A percentile compares a stretch with the other conserved stretches of the same genome.
Evolutionary conservation across 2,329 filamentous ascomycete species (phyloP).

Genomic region (Talaromyces rugulosus): DNA sequence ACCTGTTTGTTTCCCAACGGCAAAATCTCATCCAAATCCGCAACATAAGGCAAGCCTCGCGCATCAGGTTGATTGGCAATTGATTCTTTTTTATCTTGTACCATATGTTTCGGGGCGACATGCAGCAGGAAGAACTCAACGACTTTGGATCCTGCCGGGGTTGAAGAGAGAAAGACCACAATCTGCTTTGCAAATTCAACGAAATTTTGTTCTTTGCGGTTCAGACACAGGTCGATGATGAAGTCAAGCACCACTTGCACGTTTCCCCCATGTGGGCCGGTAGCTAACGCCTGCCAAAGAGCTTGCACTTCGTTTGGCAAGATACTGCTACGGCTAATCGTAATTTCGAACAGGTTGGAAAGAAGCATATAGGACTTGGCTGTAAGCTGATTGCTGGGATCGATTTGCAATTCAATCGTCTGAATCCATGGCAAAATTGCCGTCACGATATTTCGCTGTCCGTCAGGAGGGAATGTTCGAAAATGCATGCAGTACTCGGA

Average conservation of each 20-base stretch:
- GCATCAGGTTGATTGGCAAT: conserved; percentile 65
- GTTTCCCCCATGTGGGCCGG: conserved; percentile 87
- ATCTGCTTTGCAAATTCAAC: conserved; percentile 98
- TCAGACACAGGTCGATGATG: conserved; percentile 88
- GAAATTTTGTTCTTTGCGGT: conserved; percentile 94
- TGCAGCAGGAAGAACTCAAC: conserved; percentile 90
- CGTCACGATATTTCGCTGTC: conserved; percentile 89
- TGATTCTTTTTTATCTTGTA: conserved; percentile 75
- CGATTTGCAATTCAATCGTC: conserved; percentile 83
- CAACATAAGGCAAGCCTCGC: conserved; percentile 77
- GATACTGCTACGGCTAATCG: conserved; percentile 81
- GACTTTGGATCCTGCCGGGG: conserved; percentile 77
- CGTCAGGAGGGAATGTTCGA: conserved; percentile 74
- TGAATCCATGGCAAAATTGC: conserved; percentile 96
- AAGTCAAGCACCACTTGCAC: conserved; percentile 94
- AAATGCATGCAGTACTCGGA: conserved; percentile 95
- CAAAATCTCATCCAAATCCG: conserved; percentile 72
- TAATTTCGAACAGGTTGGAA: conserved; percentile 93
- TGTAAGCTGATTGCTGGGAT: conserved; percentile 86
- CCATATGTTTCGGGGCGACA: conserved; percentile 94
- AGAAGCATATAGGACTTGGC: conserved; percentile 91
- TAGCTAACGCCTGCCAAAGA: conserved; percentile 92
- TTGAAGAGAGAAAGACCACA: conserved; percentile 91
- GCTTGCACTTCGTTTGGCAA: conserved; percentile 97
- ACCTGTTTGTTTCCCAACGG: conserved; percentile 85